These are phyloP conservation scores for Solanum pinnatisectum DNA, from an alignment of 257 asterid genomes.

Conservation along the genomic window DNA sequence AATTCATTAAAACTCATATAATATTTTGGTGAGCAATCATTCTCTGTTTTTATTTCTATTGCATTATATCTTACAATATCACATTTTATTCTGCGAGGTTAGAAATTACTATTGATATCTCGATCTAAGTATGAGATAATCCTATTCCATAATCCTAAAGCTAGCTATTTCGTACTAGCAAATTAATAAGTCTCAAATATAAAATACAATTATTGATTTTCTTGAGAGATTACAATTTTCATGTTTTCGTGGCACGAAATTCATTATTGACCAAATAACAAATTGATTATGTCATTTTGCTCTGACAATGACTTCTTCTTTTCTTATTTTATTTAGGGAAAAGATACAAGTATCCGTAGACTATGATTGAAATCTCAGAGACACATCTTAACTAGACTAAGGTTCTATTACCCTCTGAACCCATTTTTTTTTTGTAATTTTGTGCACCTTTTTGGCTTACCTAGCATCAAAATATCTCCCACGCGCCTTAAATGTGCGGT, in stretches of 20 bases:
- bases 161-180: background rate
- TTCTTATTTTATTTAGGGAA: background rate
- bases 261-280: background rate
- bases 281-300: background rate
- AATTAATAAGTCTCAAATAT: background rate
- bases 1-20: background rate
- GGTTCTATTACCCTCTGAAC: too few species aligned
- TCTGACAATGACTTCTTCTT: background rate
- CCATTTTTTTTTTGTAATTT: too few species aligned
- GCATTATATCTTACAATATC: background rate
- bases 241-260: background rate
- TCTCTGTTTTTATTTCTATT: background rate
- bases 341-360: too few species aligned
- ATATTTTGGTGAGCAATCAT: fast-evolving
- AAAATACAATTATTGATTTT: too few species aligned
- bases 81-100: fast-evolving
- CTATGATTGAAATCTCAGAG: too few species aligned
- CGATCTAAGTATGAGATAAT: background rate
- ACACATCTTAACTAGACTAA: too few species aligned
- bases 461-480: too few species aligned
- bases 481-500: too few species aligned
- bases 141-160: background rate
- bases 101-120: background rate
- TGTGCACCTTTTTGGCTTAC: too few species aligned
- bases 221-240: background rate